Percentiles rank a stretch among this genome's conserved stretches.
These are phyloP conservation scores for Physocladia obscura DNA, from an alignment of 192 early-diverging fungal genomes.

Conservation along the genomic window DNA sequence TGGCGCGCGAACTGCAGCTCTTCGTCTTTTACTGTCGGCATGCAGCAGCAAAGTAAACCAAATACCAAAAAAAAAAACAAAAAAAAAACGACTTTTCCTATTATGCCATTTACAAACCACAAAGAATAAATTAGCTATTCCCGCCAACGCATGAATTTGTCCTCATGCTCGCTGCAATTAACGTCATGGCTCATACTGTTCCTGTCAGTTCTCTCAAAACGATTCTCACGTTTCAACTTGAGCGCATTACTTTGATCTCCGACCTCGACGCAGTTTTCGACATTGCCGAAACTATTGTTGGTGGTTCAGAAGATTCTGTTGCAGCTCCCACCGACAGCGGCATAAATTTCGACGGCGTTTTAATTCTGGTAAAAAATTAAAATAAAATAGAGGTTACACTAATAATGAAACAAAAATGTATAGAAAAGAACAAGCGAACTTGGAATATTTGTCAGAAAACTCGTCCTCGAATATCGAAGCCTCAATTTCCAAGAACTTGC, in stretches of 20 bases:
- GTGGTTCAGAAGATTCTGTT: neutral
- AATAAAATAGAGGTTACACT: neutral
- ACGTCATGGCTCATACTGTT: no score
- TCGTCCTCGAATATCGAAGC: slow-evolving; percentile 4
- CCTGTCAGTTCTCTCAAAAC: neutral
- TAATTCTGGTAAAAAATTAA: neutral
- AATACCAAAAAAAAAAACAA: neutral
- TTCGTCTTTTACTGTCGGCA: no score
- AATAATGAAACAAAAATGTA: neutral
- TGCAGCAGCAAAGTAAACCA: no score
- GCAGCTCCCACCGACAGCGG: neutral
- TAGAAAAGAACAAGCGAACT: slow-evolving; percentile 19
- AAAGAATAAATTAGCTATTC: neutral
- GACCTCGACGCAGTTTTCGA: slow-evolving; percentile 13
- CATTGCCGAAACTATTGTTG: slow-evolving; percentile 2
- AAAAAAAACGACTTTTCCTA: neutral
- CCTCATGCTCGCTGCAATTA: neutral
- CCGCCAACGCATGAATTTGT: neutral
- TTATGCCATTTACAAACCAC: neutral
- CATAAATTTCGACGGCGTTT: neutral
- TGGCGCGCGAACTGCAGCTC: no score
- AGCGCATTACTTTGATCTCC: neutral
- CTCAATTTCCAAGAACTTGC: neutral
- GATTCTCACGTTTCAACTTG: neutral
- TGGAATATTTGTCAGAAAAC: slow-evolving; percentile 2